Evolutionary conservation across 2,329 filamentous ascomycete species (phyloP).

Genomic region (Incumbomyces lentus): DNA sequence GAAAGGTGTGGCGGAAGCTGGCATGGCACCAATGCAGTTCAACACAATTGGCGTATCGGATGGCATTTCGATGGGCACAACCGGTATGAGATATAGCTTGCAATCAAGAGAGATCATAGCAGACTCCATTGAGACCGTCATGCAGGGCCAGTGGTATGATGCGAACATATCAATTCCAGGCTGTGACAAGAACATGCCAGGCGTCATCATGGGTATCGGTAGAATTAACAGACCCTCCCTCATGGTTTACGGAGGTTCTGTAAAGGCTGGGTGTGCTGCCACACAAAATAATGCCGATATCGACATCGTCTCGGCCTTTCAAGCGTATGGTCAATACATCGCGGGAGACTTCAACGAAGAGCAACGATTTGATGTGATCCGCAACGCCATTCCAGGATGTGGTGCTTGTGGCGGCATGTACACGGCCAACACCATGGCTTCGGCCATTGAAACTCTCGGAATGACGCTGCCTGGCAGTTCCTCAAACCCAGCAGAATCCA

Average conservation of each 20-base stretch:
- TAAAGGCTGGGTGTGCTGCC: slow-evolving; percentile 76
- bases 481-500: slow-evolving; percentile 65
- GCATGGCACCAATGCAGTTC: slow-evolving; percentile 89
- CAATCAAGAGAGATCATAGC: slow-evolving; percentile 95
- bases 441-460: slow-evolving; percentile 60
- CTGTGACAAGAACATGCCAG: slow-evolving; percentile 99
- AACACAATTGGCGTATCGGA: slow-evolving; percentile 98
- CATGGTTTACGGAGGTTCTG: slow-evolving; percentile 97
- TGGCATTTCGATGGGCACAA: slow-evolving; percentile 95
- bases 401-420: slow-evolving; percentile 85
- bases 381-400: slow-evolving; percentile 74
- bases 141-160: slow-evolving; percentile 98
- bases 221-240: slow-evolving; percentile 86
- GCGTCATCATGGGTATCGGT: slow-evolving; percentile 86
- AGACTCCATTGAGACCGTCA: slow-evolving; percentile 97
- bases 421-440: slow-evolving; percentile 68
- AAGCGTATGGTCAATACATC: slow-evolving; percentile 92
- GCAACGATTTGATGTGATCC: slow-evolving; percentile 86
- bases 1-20: slow-evolving; percentile 61
- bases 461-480: slow-evolving; percentile 76
- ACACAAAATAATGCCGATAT: slow-evolving; percentile 64
- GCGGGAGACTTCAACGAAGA: slow-evolving; percentile 84
- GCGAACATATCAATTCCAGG: slow-evolving; percentile 93
- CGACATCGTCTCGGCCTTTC: slow-evolving; percentile 95
- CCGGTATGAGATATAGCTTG: slow-evolving; percentile 88